These are phyloP conservation scores for Lodderomyces elongisporus DNA, from an alignment of 1,139 yeast genomes.

Conservation along the genomic window DNA sequence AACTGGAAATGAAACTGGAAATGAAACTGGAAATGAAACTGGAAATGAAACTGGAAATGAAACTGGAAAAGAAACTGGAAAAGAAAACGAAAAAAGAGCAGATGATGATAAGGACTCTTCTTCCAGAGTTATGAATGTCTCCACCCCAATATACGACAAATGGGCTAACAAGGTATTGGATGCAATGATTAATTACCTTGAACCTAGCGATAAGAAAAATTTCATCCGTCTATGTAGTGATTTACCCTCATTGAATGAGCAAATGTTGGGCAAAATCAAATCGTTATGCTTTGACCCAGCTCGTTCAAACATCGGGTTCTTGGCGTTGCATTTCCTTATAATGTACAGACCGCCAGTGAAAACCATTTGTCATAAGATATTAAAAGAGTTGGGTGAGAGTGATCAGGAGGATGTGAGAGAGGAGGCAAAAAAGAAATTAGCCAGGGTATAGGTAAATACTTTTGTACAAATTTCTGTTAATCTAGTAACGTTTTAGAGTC, in stretches of 20 bases:
- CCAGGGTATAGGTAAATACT: conserved; percentile 30
- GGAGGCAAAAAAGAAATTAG: conserved; percentile 50
- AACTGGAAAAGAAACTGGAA: conserved; percentile 8
- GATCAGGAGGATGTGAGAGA: conserved; percentile 50
- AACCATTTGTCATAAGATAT: conserved; percentile 56
- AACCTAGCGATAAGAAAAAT: conserved; percentile 69
- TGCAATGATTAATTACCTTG: conserved; percentile 77
- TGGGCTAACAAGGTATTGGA: conserved; percentile 78
- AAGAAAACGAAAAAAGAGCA: no score
- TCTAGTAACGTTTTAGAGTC: no score
- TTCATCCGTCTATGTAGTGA: conserved; percentile 83
- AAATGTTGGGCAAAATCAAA: conserved; percentile 58
- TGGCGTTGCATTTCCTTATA: conserved; percentile 72
- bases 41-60: background rate
- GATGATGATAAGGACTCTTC: no score
- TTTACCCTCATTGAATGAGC: conserved; percentile 66
- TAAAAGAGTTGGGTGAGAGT: conserved; percentile 50
- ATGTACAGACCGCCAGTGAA: conserved; percentile 89
- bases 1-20: background rate
- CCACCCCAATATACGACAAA: conserved; percentile 49
- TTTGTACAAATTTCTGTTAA: no score
- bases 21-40: background rate
- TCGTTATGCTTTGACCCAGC: conserved; percentile 84
- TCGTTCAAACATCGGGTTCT: conserved; percentile 73
- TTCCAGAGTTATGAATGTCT: no score